These are phyloP conservation scores for Fusarium tricinctum DNA, from an alignment of 2,329 filamentous ascomycete genomes.

Conservation along the genomic window DNA sequence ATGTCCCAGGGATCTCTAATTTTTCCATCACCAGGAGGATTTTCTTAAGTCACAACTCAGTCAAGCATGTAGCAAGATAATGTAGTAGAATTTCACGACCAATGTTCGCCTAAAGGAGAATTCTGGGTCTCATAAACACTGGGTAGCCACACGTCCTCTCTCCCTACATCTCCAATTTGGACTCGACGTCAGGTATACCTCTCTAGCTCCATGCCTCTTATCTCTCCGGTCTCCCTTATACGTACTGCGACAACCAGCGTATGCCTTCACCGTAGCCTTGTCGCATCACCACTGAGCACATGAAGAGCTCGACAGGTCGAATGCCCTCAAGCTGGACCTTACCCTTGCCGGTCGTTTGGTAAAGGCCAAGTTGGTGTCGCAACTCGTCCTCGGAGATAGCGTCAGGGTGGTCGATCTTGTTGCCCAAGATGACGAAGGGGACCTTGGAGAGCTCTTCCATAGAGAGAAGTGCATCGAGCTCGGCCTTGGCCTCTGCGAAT, in stretches of 20 bases:
- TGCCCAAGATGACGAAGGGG: slow-evolving; percentile 94
- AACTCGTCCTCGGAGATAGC: slow-evolving; percentile 97
- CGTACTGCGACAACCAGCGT: slow-evolving; percentile 93
- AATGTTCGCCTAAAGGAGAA: slow-evolving; percentile 55
- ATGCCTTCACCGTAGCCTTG: slow-evolving; percentile 95
- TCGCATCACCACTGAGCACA: slow-evolving; percentile 99
- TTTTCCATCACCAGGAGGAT: slow-evolving; percentile 25
- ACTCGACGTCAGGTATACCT: slow-evolving; percentile 42
- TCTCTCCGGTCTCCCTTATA: slow-evolving; percentile 66
- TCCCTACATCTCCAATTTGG: slow-evolving; percentile 31
- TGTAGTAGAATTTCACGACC: slow-evolving; percentile 53
- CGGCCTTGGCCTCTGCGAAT: slow-evolving; percentile 92
- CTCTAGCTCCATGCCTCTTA: slow-evolving; percentile 22
- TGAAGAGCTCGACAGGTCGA: slow-evolving; percentile 95
- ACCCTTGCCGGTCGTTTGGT: slow-evolving; percentile 96
- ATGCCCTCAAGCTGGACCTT: slow-evolving; percentile 94
- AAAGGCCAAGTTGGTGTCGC: slow-evolving; percentile 90
- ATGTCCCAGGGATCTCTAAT: slow-evolving; percentile 22
- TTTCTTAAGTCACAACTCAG: slow-evolving; percentile 4
- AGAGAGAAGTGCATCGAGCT: slow-evolving; percentile 92
- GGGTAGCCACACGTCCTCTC: slow-evolving; percentile 44
- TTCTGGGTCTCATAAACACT: slow-evolving; percentile 54
- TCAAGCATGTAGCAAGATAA: slow-evolving; percentile 26
- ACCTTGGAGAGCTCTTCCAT: slow-evolving; percentile 99
- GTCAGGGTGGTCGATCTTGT: slow-evolving; percentile 99